Evolutionary conservation across 2,329 filamentous ascomycete species (phyloP).

Genomic region (Colletotrichum graminicola): DNA sequence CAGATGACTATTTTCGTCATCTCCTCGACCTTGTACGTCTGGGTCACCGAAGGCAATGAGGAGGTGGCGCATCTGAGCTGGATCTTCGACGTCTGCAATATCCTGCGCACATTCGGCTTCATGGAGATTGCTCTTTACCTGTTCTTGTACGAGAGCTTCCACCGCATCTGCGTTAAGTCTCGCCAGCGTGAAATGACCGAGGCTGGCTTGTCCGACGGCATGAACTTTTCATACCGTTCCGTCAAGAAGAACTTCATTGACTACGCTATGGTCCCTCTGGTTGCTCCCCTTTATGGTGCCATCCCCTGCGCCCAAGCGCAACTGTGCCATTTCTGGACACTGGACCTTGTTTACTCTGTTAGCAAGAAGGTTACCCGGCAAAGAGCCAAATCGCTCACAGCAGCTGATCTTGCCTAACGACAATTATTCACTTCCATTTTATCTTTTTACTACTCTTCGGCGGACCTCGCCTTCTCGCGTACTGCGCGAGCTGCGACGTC

Average conservation of each 20-base stretch:
- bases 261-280: constrained; percentile 74
- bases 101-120: constrained; percentile 72
- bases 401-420: constrained; percentile 60
- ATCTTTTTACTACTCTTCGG: constrained; percentile 26
- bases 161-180: constrained; percentile 69
- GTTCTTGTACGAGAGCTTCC: constrained; percentile 76
- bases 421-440: constrained; percentile 41
- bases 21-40: constrained; percentile 70
- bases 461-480: constrained; percentile 5
- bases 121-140: constrained; percentile 73
- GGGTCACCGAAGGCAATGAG: constrained; percentile 62
- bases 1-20: constrained; percentile 75
- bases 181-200: constrained; percentile 76
- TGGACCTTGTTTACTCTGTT: constrained; percentile 77
- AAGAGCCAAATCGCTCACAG: constrained; percentile 58
- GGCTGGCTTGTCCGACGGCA: constrained; percentile 72
- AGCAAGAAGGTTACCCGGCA: constrained; percentile 75
- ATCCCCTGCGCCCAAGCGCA: constrained; percentile 77
- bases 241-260: constrained; percentile 70
- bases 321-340: constrained; percentile 77
- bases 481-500: constrained; percentile 6
- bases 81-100: constrained; percentile 71
- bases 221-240: constrained; percentile 73
- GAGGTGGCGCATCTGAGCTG: constrained; percentile 67
- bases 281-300: constrained; percentile 76